These are phyloP conservation scores for Chalara sp. DNA, from an alignment of 2,329 filamentous ascomycete species.

Conservation along the genomic window DNA sequence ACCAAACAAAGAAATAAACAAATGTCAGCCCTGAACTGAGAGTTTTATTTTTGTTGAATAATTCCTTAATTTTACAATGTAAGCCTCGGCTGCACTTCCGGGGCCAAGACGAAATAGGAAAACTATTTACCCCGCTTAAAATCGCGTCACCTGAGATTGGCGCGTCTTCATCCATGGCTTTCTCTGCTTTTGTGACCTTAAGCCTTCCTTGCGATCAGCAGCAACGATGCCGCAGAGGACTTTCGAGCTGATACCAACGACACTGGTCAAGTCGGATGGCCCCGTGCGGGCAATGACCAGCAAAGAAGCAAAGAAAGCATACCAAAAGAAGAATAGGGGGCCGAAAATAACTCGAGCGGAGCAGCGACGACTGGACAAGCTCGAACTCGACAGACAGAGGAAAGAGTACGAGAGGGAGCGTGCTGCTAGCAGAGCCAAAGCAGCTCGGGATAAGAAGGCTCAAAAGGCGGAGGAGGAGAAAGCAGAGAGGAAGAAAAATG, in stretches of 20 bases:
- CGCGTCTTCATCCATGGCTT: no score
- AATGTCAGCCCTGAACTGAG: no score
- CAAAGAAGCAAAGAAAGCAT: constrained; percentile 41
- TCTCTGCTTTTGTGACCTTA: no score
- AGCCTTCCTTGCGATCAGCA: no score
- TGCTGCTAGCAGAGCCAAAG: constrained; percentile 43
- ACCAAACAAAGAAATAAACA: no score
- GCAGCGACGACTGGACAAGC: constrained; percentile 32
- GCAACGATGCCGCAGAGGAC: constrained; percentile 29
- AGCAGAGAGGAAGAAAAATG: constrained; percentile 43
- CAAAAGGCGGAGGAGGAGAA: constrained; percentile 43
- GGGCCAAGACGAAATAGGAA: no score
- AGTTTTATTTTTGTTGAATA: no score
- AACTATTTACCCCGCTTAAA: no score
- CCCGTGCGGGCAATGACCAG: constrained; percentile 39
- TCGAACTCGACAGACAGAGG: constrained; percentile 31
- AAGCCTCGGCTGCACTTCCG: no score
- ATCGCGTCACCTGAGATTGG: no score
- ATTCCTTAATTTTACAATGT: no score
- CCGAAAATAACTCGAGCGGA: constrained; percentile 35
- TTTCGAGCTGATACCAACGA: constrained; percentile 37
- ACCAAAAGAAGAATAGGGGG: constrained; percentile 33
- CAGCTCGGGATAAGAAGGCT: constrained; percentile 47
- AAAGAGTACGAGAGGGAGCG: constrained; percentile 47
- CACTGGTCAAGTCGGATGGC: constrained; percentile 16